Evolutionary conservation across 2,329 filamentous ascomycete genomes (phyloP), one percentile per base, ranked within the genome.

Genomic region (Fusarium irregulare): DNA sequence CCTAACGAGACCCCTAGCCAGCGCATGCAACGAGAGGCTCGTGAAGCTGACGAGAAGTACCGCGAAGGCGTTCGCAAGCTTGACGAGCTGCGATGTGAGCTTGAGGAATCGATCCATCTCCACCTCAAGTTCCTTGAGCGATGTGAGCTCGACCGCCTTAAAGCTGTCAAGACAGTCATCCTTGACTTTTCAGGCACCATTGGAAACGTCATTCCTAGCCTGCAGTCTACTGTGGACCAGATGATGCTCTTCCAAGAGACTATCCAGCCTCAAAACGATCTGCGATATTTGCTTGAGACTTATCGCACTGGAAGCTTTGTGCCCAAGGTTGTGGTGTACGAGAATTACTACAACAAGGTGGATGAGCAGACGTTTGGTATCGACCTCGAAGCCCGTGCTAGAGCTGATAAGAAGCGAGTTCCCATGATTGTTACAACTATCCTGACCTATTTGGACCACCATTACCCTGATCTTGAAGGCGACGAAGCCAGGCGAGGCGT

Each of bases 221-320:
- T 99, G 67, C 96, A 98, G 81, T 95, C 95, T 63, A 94, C 94
- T 0, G 94, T 99, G 25, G 96, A 99, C 83, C 94, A 97, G 78
- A 98, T 99, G 94, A 94, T 99, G 90, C 87, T 99, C 48, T 99
- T 97, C 83, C 96, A 99, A 80, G 96, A 99, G 84, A 98, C 96
- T 1, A 93, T 99, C n/a, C 96, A 98, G 80, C 96, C 96, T 8
- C 79, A 90, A 49, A 92, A 93, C 41, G 96, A 99, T 80, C 83
- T 99, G 73, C 89, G 96, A 69, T 99, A 98, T 79, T 87, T 99
- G 64, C 86, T 99, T 47, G 96, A 99, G 83, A 99, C 95, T 78
- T 99, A 99, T 82, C 91, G 94, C 68, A 99, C 96, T 9, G 96
- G 96, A 68, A 93, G 91, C 71, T 99, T 97, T 78, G 89, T 93